Evolutionary conservation across 2,329 filamentous ascomycete genomes (phyloP).

Genomic region (Hymenoscyphus infarciens): DNA sequence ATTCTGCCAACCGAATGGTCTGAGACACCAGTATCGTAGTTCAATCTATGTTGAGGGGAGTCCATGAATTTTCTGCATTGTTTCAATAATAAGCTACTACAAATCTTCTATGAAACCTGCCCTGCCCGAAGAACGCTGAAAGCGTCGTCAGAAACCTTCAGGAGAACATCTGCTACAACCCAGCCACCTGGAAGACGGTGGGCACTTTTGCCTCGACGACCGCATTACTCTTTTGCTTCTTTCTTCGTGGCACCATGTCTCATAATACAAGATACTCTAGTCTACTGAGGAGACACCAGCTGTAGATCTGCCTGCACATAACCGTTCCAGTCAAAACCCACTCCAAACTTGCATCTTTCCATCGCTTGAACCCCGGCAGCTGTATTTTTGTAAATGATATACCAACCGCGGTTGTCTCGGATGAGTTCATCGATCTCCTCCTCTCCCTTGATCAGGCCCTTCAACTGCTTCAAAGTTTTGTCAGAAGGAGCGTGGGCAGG

Average conservation of each 20-base stretch:
- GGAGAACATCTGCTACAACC: background rate
- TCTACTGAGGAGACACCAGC: background rate
- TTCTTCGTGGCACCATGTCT: background rate
- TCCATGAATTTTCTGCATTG: background rate
- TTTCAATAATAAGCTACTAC: no score
- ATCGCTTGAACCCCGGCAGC: background rate
- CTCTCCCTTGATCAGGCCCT: background rate
- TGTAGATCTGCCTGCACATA: background rate
- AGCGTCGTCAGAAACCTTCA: background rate
- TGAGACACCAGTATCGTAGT: background rate
- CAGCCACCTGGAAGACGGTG: background rate
- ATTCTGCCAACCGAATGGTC: background rate
- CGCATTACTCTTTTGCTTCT: background rate
- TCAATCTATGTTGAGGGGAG: background rate
- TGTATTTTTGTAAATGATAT: background rate
- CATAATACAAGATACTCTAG: no score
- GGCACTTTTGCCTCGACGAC: background rate
- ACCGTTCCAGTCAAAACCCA: background rate
- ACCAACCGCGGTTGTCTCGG: background rate
- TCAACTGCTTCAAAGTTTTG: background rate
- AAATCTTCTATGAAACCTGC: no score
- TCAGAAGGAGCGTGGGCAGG: no score
- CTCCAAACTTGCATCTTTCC: background rate
- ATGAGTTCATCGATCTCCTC: background rate
- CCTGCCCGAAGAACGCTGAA: background rate